Conservation (phyloP, 148 eudicot genomes). For the Chenopodium quinoa region DNA sequence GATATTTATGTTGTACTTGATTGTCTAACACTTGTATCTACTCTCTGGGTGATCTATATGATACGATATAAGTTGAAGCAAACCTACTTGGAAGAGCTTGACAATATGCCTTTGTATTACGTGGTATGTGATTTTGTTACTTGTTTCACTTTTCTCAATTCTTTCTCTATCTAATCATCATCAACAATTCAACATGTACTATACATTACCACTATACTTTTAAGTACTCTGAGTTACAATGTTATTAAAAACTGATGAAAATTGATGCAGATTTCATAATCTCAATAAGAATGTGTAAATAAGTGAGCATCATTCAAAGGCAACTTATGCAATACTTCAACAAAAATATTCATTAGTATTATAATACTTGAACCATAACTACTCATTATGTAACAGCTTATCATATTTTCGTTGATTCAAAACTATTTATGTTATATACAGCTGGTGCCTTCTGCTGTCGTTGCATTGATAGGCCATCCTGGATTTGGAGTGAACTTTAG, state of each 20-base stretch:
- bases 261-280: neutral
- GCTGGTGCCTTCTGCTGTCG: slow-evolving; percentile 63
- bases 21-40: slow-evolving; percentile 49
- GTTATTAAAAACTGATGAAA: neutral
- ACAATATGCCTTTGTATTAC: slow-evolving; percentile 58
- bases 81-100: slow-evolving; percentile 60
- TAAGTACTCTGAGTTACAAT: neutral
- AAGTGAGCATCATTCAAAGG: neutral
- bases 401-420: too few relatives aligned
- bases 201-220: too few relatives aligned
- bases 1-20: slow-evolving; percentile 72
- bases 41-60: slow-evolving; percentile 91
- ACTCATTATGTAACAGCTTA: too few relatives aligned
- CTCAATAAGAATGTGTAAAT: neutral
- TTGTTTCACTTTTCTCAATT: neutral
- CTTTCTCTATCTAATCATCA: neutral
- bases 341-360: too few relatives aligned
- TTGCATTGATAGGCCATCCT: slow-evolving; percentile 63
- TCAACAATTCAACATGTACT: too few relatives aligned
- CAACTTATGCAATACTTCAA: neutral
- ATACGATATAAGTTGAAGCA: slow-evolving; percentile 69
- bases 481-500: slow-evolving; percentile 23
- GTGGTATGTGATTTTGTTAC: slow-evolving; percentile 46
- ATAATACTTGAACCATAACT: too few relatives aligned
- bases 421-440: slow-evolving; percentile 16